Evolutionary conservation across 2,329 filamentous ascomycete genomes (phyloP), one percentile per base, ranked within the genome.

Genomic region (Exophiala sideris): DNA sequence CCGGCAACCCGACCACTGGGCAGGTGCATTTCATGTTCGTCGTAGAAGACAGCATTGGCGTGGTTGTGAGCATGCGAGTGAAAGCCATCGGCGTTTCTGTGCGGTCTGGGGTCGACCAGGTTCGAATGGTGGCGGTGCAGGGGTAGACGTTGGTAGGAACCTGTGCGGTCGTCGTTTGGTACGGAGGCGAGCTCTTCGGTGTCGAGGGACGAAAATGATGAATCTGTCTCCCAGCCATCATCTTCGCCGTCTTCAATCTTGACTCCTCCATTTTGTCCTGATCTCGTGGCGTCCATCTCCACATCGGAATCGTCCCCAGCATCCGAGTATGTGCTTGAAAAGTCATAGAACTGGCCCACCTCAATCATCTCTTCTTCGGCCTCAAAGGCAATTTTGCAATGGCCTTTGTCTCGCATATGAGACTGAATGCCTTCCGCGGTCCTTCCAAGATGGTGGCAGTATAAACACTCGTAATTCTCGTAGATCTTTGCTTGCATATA

Each of bases 281-380:
- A 77, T 7, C 72, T 74, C 36, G 76, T 73, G 24, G 70, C 68
- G n/a, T 75, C 75, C 20, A 73, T 77, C 46, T 80, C 79, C 10
- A 77, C 78, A 18, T 85, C 83, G 5, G 83, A 81, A 1, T 81
- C 83, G 12, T 82, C 76, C 6, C 80, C 88, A 9, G 79, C 83
- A 65, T 97, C 94, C 0, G 91, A 94, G 70, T 99, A 99, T 1
- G 94, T 96, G 73, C 88, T 89, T 61, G 89, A 83, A 79, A 99
- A 99, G 68, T 99, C 94, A 72, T 99, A 99, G 71, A 89, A 96
- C 61, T 97, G 89, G 52, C 94, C 94, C 66, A 99, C 89, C 52
- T 95, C 90, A 29, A 97, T 81, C 74, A 96, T 90, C 67, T 97
- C 91, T 34, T 88, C 86, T 68, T 96, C 89, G 0, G 85, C 87